phyloP scores from a whole-genome alignment of 2,329 filamentous ascomycete species.

The Diaporthe amygdali region DNA sequence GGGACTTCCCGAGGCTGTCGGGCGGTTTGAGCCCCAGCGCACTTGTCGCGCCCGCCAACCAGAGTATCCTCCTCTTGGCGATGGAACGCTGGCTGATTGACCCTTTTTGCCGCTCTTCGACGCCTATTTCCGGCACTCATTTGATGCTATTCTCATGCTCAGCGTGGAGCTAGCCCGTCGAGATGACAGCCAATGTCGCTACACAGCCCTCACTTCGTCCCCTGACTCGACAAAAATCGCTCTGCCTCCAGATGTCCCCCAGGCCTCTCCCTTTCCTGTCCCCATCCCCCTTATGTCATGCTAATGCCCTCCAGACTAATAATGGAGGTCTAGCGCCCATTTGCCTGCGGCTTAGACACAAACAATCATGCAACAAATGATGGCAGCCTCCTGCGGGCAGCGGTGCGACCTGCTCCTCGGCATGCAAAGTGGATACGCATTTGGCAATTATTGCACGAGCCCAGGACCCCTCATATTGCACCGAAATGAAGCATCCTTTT shows the following conservation, averaged over 20 bases:
- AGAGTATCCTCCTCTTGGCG: background rate
- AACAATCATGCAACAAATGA: slow-evolving; percentile 2
- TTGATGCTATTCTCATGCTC: slow-evolving; percentile 14
- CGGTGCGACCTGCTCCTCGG: background rate
- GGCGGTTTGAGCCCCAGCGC: too few species aligned
- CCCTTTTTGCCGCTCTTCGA: background rate
- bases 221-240: background rate
- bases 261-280: background rate
- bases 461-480: slow-evolving; percentile 10
- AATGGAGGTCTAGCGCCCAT: background rate
- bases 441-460: background rate
- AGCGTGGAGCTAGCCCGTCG: background rate
- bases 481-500: slow-evolving; percentile 5
- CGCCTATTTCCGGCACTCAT: slow-evolving; percentile 8
- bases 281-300: background rate
- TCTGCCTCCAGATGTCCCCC: background rate
- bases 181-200: slow-evolving; percentile 5
- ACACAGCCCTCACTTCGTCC: background rate
- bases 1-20: background rate
- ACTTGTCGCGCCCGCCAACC: background rate
- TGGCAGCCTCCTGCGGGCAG: background rate
- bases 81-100: background rate
- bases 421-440: background rate
- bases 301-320: background rate
- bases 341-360: background rate